A percentile compares a stretch with the other conserved stretches of the same genome.
phyloP scores from a whole-genome alignment of 179 eudicot genomes.

The Heliamphora pulchella region DNA sequence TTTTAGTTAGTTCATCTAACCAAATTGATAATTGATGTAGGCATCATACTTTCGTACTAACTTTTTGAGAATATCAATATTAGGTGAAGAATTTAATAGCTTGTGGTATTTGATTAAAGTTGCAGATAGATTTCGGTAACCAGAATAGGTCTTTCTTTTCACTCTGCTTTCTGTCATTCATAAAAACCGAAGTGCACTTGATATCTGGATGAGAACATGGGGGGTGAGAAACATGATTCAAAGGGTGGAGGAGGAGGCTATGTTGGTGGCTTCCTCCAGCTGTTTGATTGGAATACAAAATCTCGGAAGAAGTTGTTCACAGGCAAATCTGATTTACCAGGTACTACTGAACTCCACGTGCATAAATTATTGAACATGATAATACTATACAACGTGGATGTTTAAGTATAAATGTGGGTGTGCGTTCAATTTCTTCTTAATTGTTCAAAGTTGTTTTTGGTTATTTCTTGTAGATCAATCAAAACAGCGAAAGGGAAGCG shows the following conservation, averaged over 20 bases:
- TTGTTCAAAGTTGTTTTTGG: background rate
- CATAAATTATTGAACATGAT: background rate
- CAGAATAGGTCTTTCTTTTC: constrained; percentile 9
- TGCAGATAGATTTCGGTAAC: constrained; percentile 19
- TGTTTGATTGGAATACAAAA: constrained; percentile 96
- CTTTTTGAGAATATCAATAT: background rate
- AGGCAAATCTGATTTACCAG: constrained; percentile 53
- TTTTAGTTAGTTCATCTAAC: too few relatives aligned
- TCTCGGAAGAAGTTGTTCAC: constrained; percentile 81
- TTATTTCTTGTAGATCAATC: constrained; percentile 40
- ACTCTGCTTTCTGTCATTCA: background rate
- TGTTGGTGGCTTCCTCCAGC: constrained; percentile 81
- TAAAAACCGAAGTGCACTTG: constrained; percentile 12
- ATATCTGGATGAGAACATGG: constrained; percentile 39
- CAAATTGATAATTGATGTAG: too few relatives aligned
- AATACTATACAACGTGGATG: background rate
- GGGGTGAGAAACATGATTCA: constrained; percentile 56
- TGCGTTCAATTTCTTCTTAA: background rate
- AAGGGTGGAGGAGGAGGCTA: constrained; percentile 54
- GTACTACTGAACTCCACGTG: constrained; percentile 19
- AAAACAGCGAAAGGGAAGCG: constrained; percentile 59
- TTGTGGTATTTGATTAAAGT: constrained; percentile 5
- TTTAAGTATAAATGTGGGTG: background rate
- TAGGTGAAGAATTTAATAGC: background rate
- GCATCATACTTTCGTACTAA: background rate